Conservation (phyloP, 2,329 filamentous ascomycete species). For the Arthroderma sp. region DNA sequence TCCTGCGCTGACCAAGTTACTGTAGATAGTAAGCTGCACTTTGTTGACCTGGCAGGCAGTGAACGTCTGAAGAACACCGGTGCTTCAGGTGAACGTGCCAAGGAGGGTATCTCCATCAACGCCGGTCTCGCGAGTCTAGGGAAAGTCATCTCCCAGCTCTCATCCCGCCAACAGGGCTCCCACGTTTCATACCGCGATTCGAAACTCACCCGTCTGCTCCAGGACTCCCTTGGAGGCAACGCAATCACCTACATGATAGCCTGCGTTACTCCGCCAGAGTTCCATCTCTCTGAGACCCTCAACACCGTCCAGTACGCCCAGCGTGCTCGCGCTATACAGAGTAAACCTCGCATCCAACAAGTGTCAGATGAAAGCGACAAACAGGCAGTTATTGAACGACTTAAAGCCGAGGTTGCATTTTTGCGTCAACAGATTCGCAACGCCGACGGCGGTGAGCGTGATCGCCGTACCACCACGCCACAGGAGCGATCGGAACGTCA, state of each 20-base stretch:
- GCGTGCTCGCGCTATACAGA: constrained; percentile 89
- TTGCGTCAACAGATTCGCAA: constrained; percentile 85
- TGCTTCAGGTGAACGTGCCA: constrained; percentile 84
- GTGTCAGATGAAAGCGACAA: constrained; percentile 81
- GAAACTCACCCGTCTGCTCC: constrained; percentile 84
- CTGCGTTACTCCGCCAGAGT: constrained; percentile 91
- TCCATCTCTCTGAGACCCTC: constrained; percentile 91
- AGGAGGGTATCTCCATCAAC: constrained; percentile 96
- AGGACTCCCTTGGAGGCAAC: constrained; percentile 92
- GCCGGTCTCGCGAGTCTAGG: constrained; percentile 86
- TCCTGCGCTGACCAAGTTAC: constrained; percentile 55
- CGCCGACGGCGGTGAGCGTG: constrained; percentile 54
- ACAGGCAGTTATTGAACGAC: constrained; percentile 79
- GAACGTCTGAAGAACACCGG: constrained; percentile 95
- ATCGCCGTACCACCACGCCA: constrained; percentile 39
- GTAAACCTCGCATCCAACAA: constrained; percentile 92
- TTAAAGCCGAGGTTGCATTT: constrained; percentile 89
- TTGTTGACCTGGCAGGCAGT: constrained; percentile 93
- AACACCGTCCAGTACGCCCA: constrained; percentile 98
- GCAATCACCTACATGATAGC: constrained; percentile 99
- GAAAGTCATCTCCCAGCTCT: constrained; percentile 97
- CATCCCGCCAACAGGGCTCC: constrained; percentile 70
- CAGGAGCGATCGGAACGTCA: constrained; percentile 65
- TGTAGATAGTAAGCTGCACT: constrained; percentile 95
- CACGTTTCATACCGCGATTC: constrained; percentile 98